Base-by-base conservation (phyloP, 1,284 basidiomycete genomes). In the Fomitopsis schrenkii region DNA sequence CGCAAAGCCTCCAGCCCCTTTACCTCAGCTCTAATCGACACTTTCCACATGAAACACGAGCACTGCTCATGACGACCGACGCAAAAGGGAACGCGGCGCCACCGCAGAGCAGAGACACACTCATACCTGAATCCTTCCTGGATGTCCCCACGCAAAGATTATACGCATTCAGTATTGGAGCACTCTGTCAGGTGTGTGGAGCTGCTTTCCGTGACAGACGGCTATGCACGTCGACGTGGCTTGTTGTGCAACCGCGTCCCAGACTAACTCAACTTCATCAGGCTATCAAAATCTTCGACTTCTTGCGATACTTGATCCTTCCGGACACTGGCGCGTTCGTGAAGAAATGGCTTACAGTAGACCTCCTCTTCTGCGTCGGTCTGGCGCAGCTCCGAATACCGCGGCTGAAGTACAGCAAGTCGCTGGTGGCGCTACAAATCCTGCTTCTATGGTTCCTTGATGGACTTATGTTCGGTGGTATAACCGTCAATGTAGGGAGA, bases 371-470 rank as follows among this genome's bases (percentile, higher is more conserved):
- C 69, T 83, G 89, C 68, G 68, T 80, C 1, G 65, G 81, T 28
- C 83, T 94, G 26, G 80, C 85, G 1, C 80, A 80, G 65, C 79
- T 95, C 22, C 86, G 89, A 62, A 91, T 95, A 78, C 93, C 93
- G 12, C 80, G 91, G 45, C 80, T 95, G 55, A 83, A 83, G 60
- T 92, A 92, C 68, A 81, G 80, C 63, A 86, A 79, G 68, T 79
- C 87, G 15, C 79, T 86, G 4, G 80, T 88, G 36, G 63, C 81
- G 12, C 76, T 89, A 35, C 85, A 90, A 68, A 80, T 93, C 41
- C 63, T 82, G 7, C 67, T 77, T 1, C 70, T 91, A 2, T 86
- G 83, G 74, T 77, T 87, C 44, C 64, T 90, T 42, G 84, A 94
- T 71, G 88, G 85, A 2, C 60, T 91, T 22, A 70, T 93, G 66